phyloP scores from a whole-genome alignment of 306 rosid genomes.

The Gynostemma pentaphyllum region DNA sequence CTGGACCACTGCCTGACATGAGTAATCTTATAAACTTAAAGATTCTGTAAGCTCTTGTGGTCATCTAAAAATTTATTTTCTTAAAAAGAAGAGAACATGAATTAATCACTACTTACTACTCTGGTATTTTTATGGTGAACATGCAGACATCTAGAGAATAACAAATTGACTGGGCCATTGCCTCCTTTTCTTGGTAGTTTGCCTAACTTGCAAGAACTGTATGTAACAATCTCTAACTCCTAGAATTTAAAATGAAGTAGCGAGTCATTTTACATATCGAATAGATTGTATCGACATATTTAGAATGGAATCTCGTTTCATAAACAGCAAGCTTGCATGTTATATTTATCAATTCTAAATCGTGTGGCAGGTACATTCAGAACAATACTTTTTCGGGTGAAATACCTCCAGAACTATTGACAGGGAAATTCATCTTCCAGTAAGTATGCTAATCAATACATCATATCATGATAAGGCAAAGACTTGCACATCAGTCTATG shows the following conservation, averaged over 20 bases:
- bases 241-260: neutral
- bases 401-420: constrained; percentile 59
- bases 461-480: neutral
- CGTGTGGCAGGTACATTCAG: constrained; percentile 62
- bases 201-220: constrained; percentile 79
- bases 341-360: neutral
- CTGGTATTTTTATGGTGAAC: neutral
- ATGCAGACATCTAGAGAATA: constrained; percentile 92
- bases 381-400: constrained; percentile 78
- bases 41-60: constrained; percentile 62
- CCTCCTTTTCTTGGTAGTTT: constrained; percentile 73
- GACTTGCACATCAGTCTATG: neutral
- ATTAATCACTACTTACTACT: neutral
- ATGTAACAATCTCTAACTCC: constrained; percentile 23
- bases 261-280: neutral
- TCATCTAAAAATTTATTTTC: constrained; percentile 8
- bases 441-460: constrained; percentile 24
- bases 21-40: constrained; percentile 67
- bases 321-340: neutral
- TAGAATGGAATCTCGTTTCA: neutral
- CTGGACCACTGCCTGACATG: constrained; percentile 77
- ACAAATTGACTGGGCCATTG: constrained; percentile 57
- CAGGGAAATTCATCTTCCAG: constrained; percentile 51
- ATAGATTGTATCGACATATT: neutral
- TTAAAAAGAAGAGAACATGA: neutral